phyloP scores from a whole-genome alignment of 1,284 basidiomycete genomes.

The Ganoderma sinense region DNA sequence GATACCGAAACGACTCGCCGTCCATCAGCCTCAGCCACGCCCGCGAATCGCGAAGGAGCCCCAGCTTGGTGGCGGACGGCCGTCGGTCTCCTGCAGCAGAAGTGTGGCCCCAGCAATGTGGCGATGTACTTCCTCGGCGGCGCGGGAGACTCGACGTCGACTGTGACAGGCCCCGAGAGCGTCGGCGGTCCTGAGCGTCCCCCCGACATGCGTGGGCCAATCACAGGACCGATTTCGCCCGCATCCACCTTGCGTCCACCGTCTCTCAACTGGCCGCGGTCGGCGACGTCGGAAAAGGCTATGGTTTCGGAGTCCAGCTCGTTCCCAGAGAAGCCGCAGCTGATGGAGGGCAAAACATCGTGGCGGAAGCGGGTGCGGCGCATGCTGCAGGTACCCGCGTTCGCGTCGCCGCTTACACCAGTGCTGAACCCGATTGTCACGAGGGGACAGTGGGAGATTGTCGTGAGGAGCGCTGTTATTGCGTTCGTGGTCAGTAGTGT shows the following conservation, averaged over 20 bases:
- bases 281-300: slow-evolving; percentile 22
- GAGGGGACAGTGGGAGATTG: slow-evolving; percentile 81
- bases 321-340: slow-evolving; percentile 4
- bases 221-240: slow-evolving; percentile 26
- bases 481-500: slow-evolving; percentile 39
- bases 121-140: slow-evolving; percentile 31
- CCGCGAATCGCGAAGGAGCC: slow-evolving; percentile 14
- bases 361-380: slow-evolving; percentile 50
- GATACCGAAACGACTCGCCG: slow-evolving; percentile 6
- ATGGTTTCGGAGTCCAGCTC: neutral
- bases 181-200: neutral
- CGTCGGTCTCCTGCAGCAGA: slow-evolving; percentile 37
- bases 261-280: slow-evolving; percentile 20
- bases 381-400: slow-evolving; percentile 70
- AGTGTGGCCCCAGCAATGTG: slow-evolving; percentile 42
- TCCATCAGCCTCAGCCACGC: slow-evolving; percentile 10
- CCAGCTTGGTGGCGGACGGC: slow-evolving; percentile 29
- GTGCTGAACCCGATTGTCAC: slow-evolving; percentile 74
- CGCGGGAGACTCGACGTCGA: slow-evolving; percentile 13
- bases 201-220: neutral
- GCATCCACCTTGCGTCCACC: slow-evolving; percentile 25
- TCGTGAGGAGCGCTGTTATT: slow-evolving; percentile 50
- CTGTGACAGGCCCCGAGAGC: neutral
- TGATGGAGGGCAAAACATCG: slow-evolving; percentile 9
- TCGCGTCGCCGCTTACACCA: slow-evolving; percentile 70